Evolutionary conservation across 768 basidiomycete species (phyloP).

Genomic region (Lactifluus pinguis): DNA sequence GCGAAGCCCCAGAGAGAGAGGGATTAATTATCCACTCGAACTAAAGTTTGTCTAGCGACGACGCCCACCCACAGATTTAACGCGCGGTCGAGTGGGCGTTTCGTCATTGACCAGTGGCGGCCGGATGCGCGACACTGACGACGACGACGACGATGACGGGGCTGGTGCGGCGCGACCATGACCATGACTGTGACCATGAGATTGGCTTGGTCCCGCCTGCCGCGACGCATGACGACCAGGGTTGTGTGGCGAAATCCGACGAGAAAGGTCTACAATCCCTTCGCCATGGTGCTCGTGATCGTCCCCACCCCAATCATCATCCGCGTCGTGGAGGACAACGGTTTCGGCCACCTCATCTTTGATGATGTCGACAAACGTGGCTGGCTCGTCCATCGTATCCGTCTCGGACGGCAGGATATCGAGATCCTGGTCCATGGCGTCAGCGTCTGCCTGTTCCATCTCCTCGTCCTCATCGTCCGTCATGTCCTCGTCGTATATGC

Average conservation of each 20-base stretch:
- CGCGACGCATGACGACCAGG: background rate
- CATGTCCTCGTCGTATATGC: conserved; percentile 62
- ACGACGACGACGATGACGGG: conserved; percentile 18
- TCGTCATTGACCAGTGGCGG: conserved; percentile 37
- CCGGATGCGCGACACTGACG: conserved; percentile 27
- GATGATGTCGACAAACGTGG: conserved; percentile 10
- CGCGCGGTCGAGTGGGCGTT: conserved; percentile 54
- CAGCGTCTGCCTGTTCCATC: conserved; percentile 48
- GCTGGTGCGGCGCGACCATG: background rate
- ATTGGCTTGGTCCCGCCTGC: conserved; percentile 8
- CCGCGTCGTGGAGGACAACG: background rate
- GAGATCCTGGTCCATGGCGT: conserved; percentile 69
- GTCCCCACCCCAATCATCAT: conserved; percentile 10
- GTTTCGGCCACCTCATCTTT: background rate
- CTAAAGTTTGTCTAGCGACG: conserved; percentile 33
- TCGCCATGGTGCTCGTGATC: conserved; percentile 4
- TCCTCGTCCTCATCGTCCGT: conserved; percentile 45
- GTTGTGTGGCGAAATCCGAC: background rate
- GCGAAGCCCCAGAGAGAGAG: background rate
- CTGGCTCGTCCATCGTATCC: conserved; percentile 22
- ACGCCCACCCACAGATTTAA: conserved; percentile 35
- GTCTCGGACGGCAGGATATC: conserved; percentile 22
- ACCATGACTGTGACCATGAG: background rate
- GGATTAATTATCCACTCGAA: background rate
- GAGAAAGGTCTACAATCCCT: background rate